A percentile compares a stretch with the other conserved stretches of the same genome.
Conservation (phyloP, 1,139 yeast species). For the Kurtzmaniella quercitrusa region DNA sequence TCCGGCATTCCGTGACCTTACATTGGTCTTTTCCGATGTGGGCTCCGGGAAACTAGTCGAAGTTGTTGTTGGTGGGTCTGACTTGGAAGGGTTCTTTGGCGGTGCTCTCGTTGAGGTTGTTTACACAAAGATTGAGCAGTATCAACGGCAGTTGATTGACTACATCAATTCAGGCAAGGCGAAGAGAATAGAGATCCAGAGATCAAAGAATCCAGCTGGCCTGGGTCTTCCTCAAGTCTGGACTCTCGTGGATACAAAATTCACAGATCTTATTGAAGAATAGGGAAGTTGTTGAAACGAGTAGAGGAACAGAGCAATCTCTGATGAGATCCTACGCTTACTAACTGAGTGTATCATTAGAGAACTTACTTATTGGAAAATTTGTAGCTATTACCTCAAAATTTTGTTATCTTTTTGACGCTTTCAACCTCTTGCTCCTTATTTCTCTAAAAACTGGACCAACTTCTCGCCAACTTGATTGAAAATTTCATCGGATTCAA, state of each 20-base stretch:
- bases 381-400: too few species aligned
- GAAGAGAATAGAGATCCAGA: constrained; percentile 1
- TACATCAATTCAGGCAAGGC: neutral
- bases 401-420: too few species aligned
- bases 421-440: neutral
- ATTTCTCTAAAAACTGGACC: neutral
- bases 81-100: constrained; percentile 12
- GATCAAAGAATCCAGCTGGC: neutral
- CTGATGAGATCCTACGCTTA: too few species aligned
- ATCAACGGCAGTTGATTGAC: neutral
- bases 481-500: constrained; percentile 17
- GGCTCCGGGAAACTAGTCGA: constrained; percentile 3
- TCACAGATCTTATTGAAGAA: constrained; percentile 2
- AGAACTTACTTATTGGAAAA: too few species aligned
- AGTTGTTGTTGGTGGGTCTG: constrained; percentile 5
- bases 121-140: constrained; percentile 12
- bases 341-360: too few species aligned
- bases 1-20: constrained; percentile 21
- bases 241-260: constrained; percentile 8
- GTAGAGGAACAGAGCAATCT: too few species aligned
- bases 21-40: constrained; percentile 17
- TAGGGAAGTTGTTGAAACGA: too few species aligned
- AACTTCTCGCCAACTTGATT: constrained; percentile 12
- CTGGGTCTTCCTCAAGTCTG: constrained; percentile 5
- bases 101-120: constrained; percentile 16